Conservation (phyloP, 805 yeast genomes). For the Ogataea neopini region DNA sequence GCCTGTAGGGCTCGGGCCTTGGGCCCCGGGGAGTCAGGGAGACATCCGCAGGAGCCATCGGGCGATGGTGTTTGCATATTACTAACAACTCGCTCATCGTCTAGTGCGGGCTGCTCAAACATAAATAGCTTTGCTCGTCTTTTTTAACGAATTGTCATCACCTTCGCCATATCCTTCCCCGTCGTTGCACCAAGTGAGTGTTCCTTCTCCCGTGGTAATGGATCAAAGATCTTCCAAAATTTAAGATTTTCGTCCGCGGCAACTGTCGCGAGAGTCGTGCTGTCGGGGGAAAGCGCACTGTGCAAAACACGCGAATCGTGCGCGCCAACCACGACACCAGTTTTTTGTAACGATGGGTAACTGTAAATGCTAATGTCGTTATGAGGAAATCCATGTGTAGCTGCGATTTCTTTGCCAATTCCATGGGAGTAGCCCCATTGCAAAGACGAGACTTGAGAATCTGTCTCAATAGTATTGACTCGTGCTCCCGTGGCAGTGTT, state of each 20-base stretch:
- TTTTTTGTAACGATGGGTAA: conserved; percentile 81
- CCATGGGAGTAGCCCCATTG: conserved; percentile 84
- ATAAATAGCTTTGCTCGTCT: not conserved
- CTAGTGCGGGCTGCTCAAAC: not conserved
- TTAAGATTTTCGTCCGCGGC: conserved; percentile 96
- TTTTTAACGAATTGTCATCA: conserved; percentile 50
- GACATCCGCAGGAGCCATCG: no score
- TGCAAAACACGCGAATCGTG: conserved; percentile 87
- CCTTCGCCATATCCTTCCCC: conserved; percentile 50
- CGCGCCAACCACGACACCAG: conserved; percentile 82
- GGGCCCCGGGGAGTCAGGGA: no score
- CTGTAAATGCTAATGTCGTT: conserved; percentile 82
- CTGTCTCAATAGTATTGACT: conserved; percentile 84
- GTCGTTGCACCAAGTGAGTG: conserved; percentile 33
- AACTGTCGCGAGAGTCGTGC: conserved; percentile 85
- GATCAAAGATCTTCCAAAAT: conserved; percentile 89
- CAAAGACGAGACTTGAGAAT: conserved; percentile 90
- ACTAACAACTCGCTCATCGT: no score
- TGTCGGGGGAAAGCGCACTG: conserved; percentile 87
- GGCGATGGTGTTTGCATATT: no score
- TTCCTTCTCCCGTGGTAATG: conserved; percentile 20
- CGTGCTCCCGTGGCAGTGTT: conserved; percentile 88
- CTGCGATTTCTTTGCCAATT: conserved; percentile 80
- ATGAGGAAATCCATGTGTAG: conserved; percentile 92
- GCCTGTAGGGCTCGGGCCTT: not conserved